A percentile compares a stretch with the other conserved stretches of the same genome.
Evolutionary conservation across 2,329 filamentous ascomycete species (phyloP).

Genomic region (Fusarium hainanense): DNA sequence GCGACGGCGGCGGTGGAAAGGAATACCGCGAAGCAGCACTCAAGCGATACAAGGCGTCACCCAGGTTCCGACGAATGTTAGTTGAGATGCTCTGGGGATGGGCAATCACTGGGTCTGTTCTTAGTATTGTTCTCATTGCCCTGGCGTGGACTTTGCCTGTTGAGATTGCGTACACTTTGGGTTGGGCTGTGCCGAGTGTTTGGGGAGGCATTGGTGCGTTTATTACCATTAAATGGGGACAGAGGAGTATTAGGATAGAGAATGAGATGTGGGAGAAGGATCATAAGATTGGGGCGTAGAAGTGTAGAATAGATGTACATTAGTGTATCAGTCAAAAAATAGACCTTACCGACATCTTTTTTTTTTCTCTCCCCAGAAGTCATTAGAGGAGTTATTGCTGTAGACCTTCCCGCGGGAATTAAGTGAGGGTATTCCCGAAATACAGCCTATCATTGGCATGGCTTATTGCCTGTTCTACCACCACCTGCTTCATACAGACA

Average conservation of each 20-base stretch:
- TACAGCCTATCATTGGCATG: not conserved
- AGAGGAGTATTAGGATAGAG: constrained; percentile 33
- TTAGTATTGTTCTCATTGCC: constrained; percentile 6
- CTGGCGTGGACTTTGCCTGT: constrained; percentile 18
- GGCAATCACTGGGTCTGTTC: constrained; percentile 9
- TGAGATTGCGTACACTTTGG: constrained; percentile 21
- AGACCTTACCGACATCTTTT: no score
- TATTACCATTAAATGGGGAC: constrained; percentile 29
- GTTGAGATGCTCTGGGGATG: constrained; percentile 27
- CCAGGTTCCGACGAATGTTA: constrained; percentile 26
- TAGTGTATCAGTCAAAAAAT: not conserved
- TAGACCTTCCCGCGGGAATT: not conserved
- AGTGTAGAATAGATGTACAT: not conserved
- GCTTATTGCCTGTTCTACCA: not conserved
- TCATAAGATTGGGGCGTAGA: not conserved
- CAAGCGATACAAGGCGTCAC: constrained; percentile 25
- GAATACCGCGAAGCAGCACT: constrained; percentile 25
- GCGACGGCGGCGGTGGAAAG: constrained; percentile 24
- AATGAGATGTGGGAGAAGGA: constrained; percentile 21
- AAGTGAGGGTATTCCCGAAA: not conserved
- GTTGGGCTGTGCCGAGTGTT: constrained; percentile 23
- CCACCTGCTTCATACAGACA: not conserved
- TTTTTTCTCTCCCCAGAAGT: no score
- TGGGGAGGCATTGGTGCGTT: constrained; percentile 29
- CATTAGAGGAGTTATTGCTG: no score